Evolutionary conservation across 768 basidiomycete genomes (phyloP).

Genomic region (Austroboletus eburneus): DNA sequence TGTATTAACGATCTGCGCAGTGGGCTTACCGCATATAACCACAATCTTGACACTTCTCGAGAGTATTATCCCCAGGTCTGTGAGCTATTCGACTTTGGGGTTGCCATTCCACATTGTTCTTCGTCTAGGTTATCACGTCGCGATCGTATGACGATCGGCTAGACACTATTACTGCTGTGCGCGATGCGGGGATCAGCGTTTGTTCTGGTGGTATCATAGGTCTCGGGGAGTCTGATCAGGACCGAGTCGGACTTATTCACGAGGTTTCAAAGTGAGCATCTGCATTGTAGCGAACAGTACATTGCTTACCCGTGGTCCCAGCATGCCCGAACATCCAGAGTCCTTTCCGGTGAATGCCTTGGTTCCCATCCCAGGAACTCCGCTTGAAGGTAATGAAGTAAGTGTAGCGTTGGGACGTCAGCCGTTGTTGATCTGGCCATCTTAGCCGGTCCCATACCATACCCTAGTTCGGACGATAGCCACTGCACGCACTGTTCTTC

Average conservation of each 20-base stretch:
- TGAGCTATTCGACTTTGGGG: background rate
- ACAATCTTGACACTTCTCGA: slow-evolving; percentile 96
- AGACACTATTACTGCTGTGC: slow-evolving; percentile 84
- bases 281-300: background rate
- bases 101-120: background rate
- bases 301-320: slow-evolving; percentile 27
- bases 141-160: slow-evolving; percentile 92
- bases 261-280: slow-evolving; percentile 80
- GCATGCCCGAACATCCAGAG: slow-evolving; percentile 96
- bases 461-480: slow-evolving; percentile 91
- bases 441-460: slow-evolving; percentile 74
- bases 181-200: slow-evolving; percentile 93
- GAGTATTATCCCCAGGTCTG: slow-evolving; percentile 90
- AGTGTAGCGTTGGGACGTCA: slow-evolving; percentile 9
- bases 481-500: slow-evolving; percentile 89
- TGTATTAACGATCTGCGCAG: slow-evolving; percentile 32
- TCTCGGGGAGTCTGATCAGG: slow-evolving; percentile 84
- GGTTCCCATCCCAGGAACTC: slow-evolving; percentile 93
- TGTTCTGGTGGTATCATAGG: slow-evolving; percentile 97
- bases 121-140: slow-evolving; percentile 83
- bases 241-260: slow-evolving; percentile 90
- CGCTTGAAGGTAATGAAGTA: slow-evolving; percentile 87
- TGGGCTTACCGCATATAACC: slow-evolving; percentile 96
- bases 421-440: slow-evolving; percentile 11
- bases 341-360: slow-evolving; percentile 98